Evolutionary conservation across 768 basidiomycete genomes (phyloP).

Genomic region (Kwoniella dejecticola): DNA sequence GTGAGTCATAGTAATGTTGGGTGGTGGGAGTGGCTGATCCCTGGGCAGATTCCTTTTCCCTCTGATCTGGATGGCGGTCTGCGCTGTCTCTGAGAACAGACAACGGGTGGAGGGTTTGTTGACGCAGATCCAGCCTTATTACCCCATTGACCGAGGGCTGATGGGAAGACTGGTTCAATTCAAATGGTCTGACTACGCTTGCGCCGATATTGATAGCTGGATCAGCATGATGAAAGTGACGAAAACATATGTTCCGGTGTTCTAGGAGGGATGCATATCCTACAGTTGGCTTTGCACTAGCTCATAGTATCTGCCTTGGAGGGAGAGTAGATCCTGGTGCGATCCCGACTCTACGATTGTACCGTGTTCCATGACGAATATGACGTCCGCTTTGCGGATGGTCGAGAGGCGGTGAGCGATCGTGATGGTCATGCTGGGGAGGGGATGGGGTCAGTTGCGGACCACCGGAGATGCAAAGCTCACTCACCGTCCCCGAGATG

Average conservation of each 20-base stretch:
- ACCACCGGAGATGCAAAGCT: background rate
- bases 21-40: background rate
- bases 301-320: slow-evolving; percentile 47
- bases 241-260: slow-evolving; percentile 16
- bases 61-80: slow-evolving; percentile 15
- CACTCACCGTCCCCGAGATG: slow-evolving; percentile 34
- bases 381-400: slow-evolving; percentile 46
- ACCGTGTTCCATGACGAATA: slow-evolving; percentile 52
- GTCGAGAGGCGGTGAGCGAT: slow-evolving; percentile 53
- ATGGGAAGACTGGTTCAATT: slow-evolving; percentile 1
- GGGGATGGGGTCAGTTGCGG: background rate
- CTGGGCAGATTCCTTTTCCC: slow-evolving; percentile 21
- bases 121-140: background rate
- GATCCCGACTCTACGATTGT: slow-evolving; percentile 45
- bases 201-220: background rate
- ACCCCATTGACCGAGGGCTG: slow-evolving; percentile 8
- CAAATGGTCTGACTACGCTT: slow-evolving; percentile 10
- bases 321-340: slow-evolving; percentile 47
- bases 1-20: slow-evolving; percentile 5
- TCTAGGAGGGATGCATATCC: background rate
- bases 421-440: slow-evolving; percentile 41
- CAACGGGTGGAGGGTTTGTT: background rate
- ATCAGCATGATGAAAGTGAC: slow-evolving; percentile 1
- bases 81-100: background rate
- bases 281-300: slow-evolving; percentile 40